A percentile compares a stretch with the other conserved stretches of the same genome.
phyloP scores from a whole-genome alignment of 1,284 basidiomycete species.

The Melampsora larici-populina region DNA sequence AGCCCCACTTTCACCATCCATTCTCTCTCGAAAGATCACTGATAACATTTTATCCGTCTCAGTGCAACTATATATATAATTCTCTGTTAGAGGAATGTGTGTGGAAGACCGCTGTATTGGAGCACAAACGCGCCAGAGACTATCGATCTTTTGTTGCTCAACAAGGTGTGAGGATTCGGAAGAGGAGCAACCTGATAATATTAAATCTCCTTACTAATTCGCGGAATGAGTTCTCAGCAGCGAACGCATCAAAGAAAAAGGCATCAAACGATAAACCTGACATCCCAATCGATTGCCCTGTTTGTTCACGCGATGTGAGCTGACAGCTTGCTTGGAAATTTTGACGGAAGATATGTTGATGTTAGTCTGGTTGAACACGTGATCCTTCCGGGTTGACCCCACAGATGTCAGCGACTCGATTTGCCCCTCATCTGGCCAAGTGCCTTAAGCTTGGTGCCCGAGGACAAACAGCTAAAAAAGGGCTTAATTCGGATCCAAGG shows the following conservation, averaged over 20 bases:
- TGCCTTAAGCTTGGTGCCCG: slow-evolving; percentile 32
- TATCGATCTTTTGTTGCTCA: slow-evolving; percentile 11
- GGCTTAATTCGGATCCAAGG: slow-evolving; percentile 9
- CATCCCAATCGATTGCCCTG: slow-evolving; percentile 17
- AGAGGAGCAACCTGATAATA: background rate
- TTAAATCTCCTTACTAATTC: no score
- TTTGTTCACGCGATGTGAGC: slow-evolving; percentile 29
- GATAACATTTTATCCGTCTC: background rate
- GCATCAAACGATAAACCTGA: slow-evolving; percentile 20
- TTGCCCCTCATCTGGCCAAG: slow-evolving; percentile 40
- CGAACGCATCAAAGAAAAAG: slow-evolving; percentile 18
- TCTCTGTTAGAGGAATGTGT: slow-evolving; percentile 29
- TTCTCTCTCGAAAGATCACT: background rate
- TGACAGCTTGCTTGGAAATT: background rate
- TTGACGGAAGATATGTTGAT: background rate
- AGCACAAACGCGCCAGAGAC: slow-evolving; percentile 28
- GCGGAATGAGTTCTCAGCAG: background rate
- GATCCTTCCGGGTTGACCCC: background rate
- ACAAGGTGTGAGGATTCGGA: slow-evolving; percentile 16
- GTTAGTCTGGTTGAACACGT: background rate
- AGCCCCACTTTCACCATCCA: no score
- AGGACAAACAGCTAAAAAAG: slow-evolving; percentile 21
- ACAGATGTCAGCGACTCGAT: slow-evolving; percentile 36
- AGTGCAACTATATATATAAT: slow-evolving; percentile 16
- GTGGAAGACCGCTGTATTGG: slow-evolving; percentile 30